Base-by-base conservation (phyloP, 495 filamentous ascomycete genomes). In the Penicillium ochrochloron region DNA sequence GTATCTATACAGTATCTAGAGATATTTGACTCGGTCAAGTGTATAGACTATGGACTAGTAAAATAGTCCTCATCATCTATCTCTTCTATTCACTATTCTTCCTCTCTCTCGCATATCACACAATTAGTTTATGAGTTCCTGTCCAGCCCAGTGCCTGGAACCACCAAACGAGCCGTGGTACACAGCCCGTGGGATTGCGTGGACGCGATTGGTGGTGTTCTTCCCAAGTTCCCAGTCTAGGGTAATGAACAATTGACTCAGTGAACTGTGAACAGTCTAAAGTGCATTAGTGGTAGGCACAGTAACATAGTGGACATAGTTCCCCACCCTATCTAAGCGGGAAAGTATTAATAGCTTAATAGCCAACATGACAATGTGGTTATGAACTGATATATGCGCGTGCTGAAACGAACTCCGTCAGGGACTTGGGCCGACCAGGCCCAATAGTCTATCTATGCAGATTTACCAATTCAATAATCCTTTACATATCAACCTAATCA, bases 191-290 rank as follows among this genome's bases (percentile, higher is more conserved):
- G 15, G 10, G 21, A 31, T 59, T 34, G 33, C 53, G 21, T 46
- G 42, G 21, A 39, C 17, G 42, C 61, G 41, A 70, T 67, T 70
- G 67, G 67, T 59, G 65, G 60, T 59, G 67, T 70, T 64, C 64
- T 59, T 66, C 53, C 51, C 27, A 4, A 4, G 19, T 52, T 33
- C 31, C 31, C 31, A 33, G 42, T 6, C 42, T 46, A 46, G 42
- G 14, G 9, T 1, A 3, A 41, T 41, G 37, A 41, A 12, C 37
- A 14, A 41, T 17, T 41, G 37, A 41, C 37, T 41, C 37, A 41
- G 1, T n/a, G 4, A 1, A 6, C 6, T 7, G 8, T 29, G 48
- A 51, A 29, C 46, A 5, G 23, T 25, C 25, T 29, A 29, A 19
- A 17, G 44, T 48, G 44, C 44, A 23, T 48, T 48, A 48, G 44